A percentile compares a stretch with the other conserved stretches of the same genome.
These are phyloP conservation scores for Tolypocladium cylindrosporum DNA, from an alignment of 2,329 filamentous ascomycete genomes.

Conservation along the genomic window DNA sequence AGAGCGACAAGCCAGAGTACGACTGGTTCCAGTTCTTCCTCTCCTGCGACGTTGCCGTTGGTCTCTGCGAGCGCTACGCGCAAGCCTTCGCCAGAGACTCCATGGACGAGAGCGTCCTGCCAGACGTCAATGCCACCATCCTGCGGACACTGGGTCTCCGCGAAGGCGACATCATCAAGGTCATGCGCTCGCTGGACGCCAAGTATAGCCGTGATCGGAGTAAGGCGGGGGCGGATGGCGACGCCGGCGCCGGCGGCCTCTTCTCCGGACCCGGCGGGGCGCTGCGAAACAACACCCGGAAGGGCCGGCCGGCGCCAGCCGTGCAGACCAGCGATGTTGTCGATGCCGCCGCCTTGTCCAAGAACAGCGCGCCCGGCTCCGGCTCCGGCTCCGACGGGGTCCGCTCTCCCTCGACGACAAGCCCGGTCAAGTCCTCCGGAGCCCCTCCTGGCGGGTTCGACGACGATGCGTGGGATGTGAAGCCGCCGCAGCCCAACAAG, in stretches of 20 bases:
- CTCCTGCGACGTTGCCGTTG: constrained; percentile 79
- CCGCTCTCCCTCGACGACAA: constrained; percentile 11
- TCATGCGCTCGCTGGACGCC: constrained; percentile 79
- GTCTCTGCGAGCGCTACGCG: constrained; percentile 89
- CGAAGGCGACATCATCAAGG: constrained; percentile 91
- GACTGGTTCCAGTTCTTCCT: constrained; percentile 99
- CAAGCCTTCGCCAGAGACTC: constrained; percentile 83
- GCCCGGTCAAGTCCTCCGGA: constrained; percentile 18
- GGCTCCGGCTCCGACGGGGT: constrained; percentile 10
- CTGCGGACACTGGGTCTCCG: constrained; percentile 85
- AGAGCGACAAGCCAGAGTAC: constrained; percentile 60
- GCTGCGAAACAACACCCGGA: constrained; percentile 87
- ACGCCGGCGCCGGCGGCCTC: constrained; percentile 54
- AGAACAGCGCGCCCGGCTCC: constrained; percentile 29
- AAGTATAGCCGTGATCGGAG: constrained; percentile 57
- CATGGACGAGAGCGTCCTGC: constrained; percentile 88
- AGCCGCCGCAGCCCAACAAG: constrained; percentile 52
- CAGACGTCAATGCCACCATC: constrained; percentile 76
- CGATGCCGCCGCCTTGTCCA: constrained; percentile 76
- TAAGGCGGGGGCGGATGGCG: constrained; percentile 48
- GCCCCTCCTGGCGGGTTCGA: constrained; percentile 59
- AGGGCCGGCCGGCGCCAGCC: constrained; percentile 79
- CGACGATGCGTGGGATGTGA: constrained; percentile 95
- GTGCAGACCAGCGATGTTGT: constrained; percentile 78
- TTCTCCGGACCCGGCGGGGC: constrained; percentile 91